Conservation (phyloP, 2,329 filamentous ascomycete genomes). For the Botrytis medusae region DNA sequence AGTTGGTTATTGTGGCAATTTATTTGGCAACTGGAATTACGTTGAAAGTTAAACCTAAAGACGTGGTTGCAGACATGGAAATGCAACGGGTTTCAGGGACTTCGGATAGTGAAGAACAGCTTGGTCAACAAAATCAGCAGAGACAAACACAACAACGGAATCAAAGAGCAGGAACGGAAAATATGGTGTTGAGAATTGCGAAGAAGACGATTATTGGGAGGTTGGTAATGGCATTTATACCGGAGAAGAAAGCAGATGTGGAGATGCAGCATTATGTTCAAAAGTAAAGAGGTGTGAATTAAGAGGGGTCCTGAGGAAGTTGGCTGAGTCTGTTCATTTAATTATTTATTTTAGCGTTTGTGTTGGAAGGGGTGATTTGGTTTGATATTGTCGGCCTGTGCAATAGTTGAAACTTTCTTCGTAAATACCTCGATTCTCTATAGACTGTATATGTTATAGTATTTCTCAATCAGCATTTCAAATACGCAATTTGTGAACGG, state of each 20-base stretch:
- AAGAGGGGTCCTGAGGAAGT: neutral
- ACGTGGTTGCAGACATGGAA: neutral
- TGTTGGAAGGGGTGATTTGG: neutral
- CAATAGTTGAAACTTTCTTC: neutral
- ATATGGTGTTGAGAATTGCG: conserved; percentile 28
- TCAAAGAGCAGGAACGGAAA: conserved; percentile 18
- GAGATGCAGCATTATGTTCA: conserved; percentile 14
- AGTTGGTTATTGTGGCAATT: conserved; percentile 49
- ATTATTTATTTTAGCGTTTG: neutral
- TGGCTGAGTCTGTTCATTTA: neutral
- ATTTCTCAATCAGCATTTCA: neutral
- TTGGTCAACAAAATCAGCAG: neutral
- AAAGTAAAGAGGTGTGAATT: neutral
- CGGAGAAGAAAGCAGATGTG: conserved; percentile 8
- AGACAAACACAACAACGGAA: neutral
- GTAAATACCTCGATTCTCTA: neutral
- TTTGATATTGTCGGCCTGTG: neutral
- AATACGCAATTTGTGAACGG: neutral
- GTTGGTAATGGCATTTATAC: conserved; percentile 26
- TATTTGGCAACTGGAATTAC: conserved; percentile 46
- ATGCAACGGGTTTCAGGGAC: neutral
- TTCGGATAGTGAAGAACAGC: neutral
- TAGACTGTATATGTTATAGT: neutral
- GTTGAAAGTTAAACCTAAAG: conserved; percentile 36
- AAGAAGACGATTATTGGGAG: conserved; percentile 37